Conservation (phyloP, 129 eudicot genomes). For the Solidago caesia region DNA sequence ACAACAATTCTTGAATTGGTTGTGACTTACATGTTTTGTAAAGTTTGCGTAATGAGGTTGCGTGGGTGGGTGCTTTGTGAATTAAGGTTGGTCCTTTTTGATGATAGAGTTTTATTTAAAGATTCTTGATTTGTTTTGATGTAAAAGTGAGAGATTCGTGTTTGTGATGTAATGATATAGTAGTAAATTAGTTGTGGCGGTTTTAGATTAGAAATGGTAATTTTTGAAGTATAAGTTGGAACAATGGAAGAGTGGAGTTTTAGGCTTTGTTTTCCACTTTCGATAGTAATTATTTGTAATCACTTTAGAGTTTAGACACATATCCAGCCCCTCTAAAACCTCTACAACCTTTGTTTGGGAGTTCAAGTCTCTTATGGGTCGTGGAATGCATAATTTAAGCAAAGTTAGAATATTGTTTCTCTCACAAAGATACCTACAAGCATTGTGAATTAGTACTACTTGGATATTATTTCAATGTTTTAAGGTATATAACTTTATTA, state of each 20-base stretch:
- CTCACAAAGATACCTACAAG: slow-evolving; percentile 13
- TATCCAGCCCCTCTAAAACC: not conserved
- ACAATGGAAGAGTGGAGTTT: slow-evolving; percentile 1
- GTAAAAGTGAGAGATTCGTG: not conserved
- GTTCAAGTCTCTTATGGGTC: not conserved
- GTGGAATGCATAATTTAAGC: not conserved
- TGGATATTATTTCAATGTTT: not conserved
- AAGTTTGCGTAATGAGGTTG: slow-evolving; percentile 8
- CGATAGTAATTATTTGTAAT: not conserved
- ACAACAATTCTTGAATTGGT: not conserved
- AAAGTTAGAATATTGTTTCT: not conserved
- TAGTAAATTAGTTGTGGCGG: not conserved
- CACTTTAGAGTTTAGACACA: slow-evolving; percentile 6
- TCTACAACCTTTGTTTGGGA: not conserved
- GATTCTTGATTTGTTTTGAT: slow-evolving; percentile 14
- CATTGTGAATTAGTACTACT: slow-evolving; percentile 4
- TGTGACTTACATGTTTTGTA: not conserved
- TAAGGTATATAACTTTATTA: not conserved
- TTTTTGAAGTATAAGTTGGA: not conserved
- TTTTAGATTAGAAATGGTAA: slow-evolving; percentile 10
- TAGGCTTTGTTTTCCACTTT: slow-evolving; percentile 9
- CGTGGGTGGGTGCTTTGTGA: not conserved
- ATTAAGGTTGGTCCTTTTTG: not conserved
- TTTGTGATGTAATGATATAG: not conserved
- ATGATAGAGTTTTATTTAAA: not conserved